These are phyloP conservation scores for Syzygium grande DNA, from an alignment of 345 rosid genomes.

Conservation along the genomic window DNA sequence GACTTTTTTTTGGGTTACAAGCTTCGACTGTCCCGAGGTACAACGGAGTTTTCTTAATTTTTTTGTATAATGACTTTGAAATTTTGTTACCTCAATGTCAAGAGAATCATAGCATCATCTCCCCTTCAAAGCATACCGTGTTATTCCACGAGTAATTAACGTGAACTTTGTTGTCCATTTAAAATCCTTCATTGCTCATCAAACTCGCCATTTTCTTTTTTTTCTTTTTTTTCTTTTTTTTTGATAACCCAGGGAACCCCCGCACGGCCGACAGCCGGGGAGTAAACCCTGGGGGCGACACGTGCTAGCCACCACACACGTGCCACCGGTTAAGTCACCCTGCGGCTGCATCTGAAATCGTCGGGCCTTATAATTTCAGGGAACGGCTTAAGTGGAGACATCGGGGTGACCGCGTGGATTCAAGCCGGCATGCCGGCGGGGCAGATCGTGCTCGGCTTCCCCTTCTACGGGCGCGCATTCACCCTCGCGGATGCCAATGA, in stretches of 20 bases:
- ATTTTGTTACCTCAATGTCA: not conserved
- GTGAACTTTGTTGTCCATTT: not conserved
- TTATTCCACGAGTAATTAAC: not conserved
- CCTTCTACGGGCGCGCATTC: constrained; percentile 53
- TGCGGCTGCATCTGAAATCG: not conserved
- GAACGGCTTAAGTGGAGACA: constrained; percentile 36
- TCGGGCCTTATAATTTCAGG: not conserved
- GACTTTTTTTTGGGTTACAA: not conserved
- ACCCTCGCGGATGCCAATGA: constrained; percentile 33
- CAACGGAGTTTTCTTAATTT: not conserved
- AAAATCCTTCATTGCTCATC: no score
- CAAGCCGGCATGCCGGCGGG: constrained; percentile 30
- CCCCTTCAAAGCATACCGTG: not conserved
- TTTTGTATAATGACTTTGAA: not conserved
- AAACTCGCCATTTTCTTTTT: not conserved
- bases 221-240: no score
- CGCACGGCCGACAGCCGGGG: no score
- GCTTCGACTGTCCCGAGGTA: not conserved
- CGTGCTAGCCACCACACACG: no score
- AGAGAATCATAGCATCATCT: not conserved
- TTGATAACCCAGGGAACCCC: no score
- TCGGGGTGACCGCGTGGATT: constrained; percentile 43
- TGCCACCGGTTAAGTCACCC: no score
- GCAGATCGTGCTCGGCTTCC: constrained; percentile 51
- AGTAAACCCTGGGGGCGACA: no score